phyloP scores from a whole-genome alignment of 192 early-diverging fungal genomes.

The Coemansia sp. region DNA sequence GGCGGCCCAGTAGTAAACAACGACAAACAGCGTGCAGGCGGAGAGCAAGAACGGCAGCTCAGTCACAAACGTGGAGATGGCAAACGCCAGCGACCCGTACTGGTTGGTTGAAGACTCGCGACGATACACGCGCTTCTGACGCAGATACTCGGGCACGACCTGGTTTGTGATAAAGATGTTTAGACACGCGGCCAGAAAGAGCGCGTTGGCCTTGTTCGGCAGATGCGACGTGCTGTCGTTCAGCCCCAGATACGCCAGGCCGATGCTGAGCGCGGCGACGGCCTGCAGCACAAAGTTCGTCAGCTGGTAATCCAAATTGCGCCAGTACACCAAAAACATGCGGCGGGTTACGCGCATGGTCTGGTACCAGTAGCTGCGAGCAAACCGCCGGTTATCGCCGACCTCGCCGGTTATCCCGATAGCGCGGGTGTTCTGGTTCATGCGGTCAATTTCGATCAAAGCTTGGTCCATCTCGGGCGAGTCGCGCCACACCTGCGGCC shows the following conservation, averaged over 20 bases:
- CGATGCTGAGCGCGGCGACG: slow-evolving; percentile 59
- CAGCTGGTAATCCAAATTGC: slow-evolving; percentile 68
- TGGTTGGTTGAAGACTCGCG: slow-evolving; percentile 63
- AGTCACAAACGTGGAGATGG: slow-evolving; percentile 57
- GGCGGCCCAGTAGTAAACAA: slow-evolving; percentile 62
- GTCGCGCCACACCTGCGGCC: slow-evolving; percentile 70
- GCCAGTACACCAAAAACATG: slow-evolving; percentile 70
- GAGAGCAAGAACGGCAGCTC: slow-evolving; percentile 65
- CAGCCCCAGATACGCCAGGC: slow-evolving; percentile 68
- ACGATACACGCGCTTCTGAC: slow-evolving; percentile 58
- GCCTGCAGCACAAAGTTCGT: slow-evolving; percentile 59
- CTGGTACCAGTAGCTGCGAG: slow-evolving; percentile 48
- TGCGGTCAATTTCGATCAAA: slow-evolving; percentile 55
- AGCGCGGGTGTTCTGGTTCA: slow-evolving; percentile 21
- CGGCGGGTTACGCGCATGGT: slow-evolving; percentile 58
- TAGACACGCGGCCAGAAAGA: slow-evolving; percentile 54
- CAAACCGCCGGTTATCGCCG: slow-evolving; percentile 30
- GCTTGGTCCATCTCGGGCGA: slow-evolving; percentile 52
- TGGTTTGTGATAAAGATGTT: slow-evolving; percentile 61
- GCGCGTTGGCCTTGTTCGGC: slow-evolving; percentile 59
- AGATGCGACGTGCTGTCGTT: slow-evolving; percentile 54
- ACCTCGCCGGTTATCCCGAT: slow-evolving; percentile 2
- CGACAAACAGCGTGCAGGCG: slow-evolving; percentile 55
- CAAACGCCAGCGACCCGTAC: slow-evolving; percentile 65
- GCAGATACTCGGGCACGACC: slow-evolving; percentile 63